Base-by-base conservation (phyloP, 176 grass and related monocot species). In the Triticum dicoccoides region DNA sequence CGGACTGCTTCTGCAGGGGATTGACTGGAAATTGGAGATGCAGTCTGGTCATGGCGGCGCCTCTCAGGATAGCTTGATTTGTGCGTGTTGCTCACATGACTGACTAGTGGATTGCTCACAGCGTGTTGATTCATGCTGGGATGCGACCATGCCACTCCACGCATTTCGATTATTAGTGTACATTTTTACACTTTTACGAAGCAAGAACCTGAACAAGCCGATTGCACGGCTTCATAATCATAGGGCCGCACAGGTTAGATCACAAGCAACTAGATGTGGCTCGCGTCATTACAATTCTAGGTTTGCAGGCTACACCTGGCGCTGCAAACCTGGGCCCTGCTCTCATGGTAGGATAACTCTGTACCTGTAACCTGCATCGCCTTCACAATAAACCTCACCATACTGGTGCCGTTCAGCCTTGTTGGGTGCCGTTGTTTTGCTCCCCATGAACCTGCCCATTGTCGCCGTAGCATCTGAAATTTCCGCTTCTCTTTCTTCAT, bases 381-480 rank as follows among this genome's bases (percentile, higher is more conserved):
- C 13, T 34, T 23, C 41, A 58, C 35, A 56, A 24, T 49, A 47
- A 20, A 49, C 23, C 66, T 79, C 39, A 33, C 13, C 25, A 59
- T 72, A 52, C 81, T 81, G 47, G 1, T 84, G 87, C 29, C 14
- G 37, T 67, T 68, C 63, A 27, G 25, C 34, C 75, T 81, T 9
- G 34, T 76, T 67, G 5, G 65, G 12, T 67, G 47, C 21, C 15
- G 6, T 13, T 47, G 44, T 52, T 61, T 63, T 34, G 37, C 68
- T 56, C 25, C 39, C 29, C 41, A n/a, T 61, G 61, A 61, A 10
- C 17, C 0, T 69, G 56, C 20, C 72, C 49, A 51, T 21, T 39
- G 11, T 74, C 42, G 29, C 10, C 18, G 0, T 9, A 35, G 5
- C 73, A 61, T 52, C 34, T 24, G 2, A 76, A 56, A 17, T 69